phyloP scores from a whole-genome alignment of 306 rosid genomes.

The Psophocarpus tetragonolobus region DNA sequence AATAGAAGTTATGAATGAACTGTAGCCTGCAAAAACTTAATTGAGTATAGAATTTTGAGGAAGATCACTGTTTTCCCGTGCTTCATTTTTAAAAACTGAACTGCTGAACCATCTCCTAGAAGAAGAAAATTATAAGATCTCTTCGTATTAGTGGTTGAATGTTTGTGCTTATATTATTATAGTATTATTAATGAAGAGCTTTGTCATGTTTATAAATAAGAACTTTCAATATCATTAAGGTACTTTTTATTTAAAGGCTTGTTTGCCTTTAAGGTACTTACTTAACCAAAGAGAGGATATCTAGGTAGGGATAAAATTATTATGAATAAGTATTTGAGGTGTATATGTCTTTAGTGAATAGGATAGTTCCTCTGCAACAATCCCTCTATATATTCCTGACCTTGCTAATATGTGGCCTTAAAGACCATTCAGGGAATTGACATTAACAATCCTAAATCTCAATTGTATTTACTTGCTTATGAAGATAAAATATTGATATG shows the following conservation, averaged over 20 bases:
- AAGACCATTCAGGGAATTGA: background rate
- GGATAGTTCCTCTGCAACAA: background rate
- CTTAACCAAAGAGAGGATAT: background rate
- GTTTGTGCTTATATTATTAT: background rate
- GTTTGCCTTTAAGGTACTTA: background rate
- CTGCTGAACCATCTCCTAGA: background rate
- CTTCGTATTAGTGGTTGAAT: background rate
- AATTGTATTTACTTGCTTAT: background rate
- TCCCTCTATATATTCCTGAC: background rate
- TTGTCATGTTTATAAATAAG: background rate
- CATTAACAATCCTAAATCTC: background rate
- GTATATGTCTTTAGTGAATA: background rate
- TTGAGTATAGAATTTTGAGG: background rate
- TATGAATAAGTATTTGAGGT: background rate
- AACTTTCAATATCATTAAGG: background rate
- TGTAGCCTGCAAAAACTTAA: background rate
- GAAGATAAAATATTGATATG: slow-evolving; percentile 6
- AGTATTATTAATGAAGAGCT: background rate
- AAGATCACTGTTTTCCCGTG: background rate
- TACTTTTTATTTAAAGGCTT: background rate
- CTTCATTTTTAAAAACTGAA: slow-evolving; percentile 9
- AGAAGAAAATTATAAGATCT: slow-evolving; percentile 13
- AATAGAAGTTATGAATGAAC: background rate
- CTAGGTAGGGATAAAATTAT: background rate
- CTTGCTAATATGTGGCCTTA: background rate